Conservation (phyloP, 805 yeast species). For the Wickerhamiella siamensis region DNA sequence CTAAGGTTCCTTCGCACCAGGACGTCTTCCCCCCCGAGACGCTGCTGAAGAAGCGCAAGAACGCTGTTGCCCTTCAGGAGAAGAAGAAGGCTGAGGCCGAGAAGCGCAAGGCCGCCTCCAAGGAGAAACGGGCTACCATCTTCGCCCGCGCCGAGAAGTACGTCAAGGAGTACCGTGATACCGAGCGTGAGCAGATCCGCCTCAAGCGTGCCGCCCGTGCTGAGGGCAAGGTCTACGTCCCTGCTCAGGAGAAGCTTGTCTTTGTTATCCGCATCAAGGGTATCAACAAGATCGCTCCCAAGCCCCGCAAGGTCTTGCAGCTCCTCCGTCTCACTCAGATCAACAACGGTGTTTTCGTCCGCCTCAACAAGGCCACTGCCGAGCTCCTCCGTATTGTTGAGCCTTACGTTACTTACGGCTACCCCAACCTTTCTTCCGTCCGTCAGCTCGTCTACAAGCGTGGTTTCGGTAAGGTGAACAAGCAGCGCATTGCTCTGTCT, state of each 20-base stretch:
- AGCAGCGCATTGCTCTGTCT: slow-evolving; percentile 82
- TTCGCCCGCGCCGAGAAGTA: slow-evolving; percentile 94
- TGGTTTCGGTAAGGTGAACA: slow-evolving; percentile 94
- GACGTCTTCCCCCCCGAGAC: slow-evolving; percentile 38
- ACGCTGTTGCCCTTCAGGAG: slow-evolving; percentile 41
- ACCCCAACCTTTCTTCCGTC: slow-evolving; percentile 84
- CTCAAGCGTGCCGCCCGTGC: slow-evolving; percentile 78
- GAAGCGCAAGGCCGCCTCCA: slow-evolving; percentile 24
- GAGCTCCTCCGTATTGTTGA: slow-evolving; percentile 88
- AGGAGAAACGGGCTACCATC: slow-evolving; percentile 35
- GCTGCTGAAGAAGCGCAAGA: slow-evolving; percentile 44
- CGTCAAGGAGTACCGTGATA: slow-evolving; percentile 85
- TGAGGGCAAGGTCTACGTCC: slow-evolving; percentile 83
- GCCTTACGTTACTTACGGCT: slow-evolving; percentile 95
- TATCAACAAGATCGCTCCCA: slow-evolving; percentile 96
- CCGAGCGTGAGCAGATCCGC: slow-evolving; percentile 78
- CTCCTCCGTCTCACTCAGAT: slow-evolving; percentile 85
- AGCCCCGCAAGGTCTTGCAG: slow-evolving; percentile 95
- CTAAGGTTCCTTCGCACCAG: slow-evolving; percentile 12
- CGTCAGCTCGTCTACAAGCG: slow-evolving; percentile 93
- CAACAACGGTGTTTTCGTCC: slow-evolving; percentile 90
- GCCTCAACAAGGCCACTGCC: slow-evolving; percentile 87
- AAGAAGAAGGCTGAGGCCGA: slow-evolving; percentile 38
- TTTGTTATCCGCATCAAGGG: slow-evolving; percentile 98
- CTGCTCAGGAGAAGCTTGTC: slow-evolving; percentile 87